A percentile compares a stretch with the other conserved stretches of the same genome.
Evolutionary conservation across 2,329 filamentous ascomycete species (phyloP).

Genomic region (Taxawa tesnikishii): DNA sequence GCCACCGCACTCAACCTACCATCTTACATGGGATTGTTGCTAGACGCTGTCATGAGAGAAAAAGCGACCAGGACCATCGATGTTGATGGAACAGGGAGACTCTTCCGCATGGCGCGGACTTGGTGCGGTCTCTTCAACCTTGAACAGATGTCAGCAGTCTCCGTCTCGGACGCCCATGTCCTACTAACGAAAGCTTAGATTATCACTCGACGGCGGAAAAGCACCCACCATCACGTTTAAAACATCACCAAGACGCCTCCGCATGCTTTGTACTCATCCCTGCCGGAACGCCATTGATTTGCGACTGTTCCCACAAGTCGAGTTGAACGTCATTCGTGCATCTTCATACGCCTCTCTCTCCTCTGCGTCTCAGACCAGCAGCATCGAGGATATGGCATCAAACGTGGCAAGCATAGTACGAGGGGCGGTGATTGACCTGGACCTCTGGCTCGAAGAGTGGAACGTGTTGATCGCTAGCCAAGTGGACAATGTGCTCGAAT

Average conservation of each 20-base stretch:
- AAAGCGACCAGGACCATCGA: not conserved
- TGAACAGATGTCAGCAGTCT: not conserved
- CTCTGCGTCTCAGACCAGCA: too few relatives aligned
- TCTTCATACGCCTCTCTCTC: constrained; percentile 16
- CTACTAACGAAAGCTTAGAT: constrained; percentile 26
- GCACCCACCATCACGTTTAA: constrained; percentile 24
- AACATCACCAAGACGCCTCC: constrained; percentile 29
- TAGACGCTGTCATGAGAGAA: not conserved
- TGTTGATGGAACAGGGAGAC: not conserved
- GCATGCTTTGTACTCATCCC: constrained; percentile 31
- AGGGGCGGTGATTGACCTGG: constrained; percentile 35
- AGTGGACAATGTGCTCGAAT: not conserved
- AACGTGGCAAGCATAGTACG: constrained; percentile 24
- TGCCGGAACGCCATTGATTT: constrained; percentile 36
- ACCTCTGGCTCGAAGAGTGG: constrained; percentile 37
- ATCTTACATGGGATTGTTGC: not conserved
- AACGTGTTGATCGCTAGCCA: constrained; percentile 12
- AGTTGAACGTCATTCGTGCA: constrained; percentile 30
- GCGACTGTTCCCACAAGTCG: constrained; percentile 40
- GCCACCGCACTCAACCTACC: not conserved
- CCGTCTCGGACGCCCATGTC: too few relatives aligned
- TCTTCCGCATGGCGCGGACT: not conserved
- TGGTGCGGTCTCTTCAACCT: not conserved
- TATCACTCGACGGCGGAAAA: constrained; percentile 34
- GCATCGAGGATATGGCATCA: too few relatives aligned